Base-by-base conservation (phyloP, 2,329 filamentous ascomycete genomes). In the Colletotrichum limetticola region DNA sequence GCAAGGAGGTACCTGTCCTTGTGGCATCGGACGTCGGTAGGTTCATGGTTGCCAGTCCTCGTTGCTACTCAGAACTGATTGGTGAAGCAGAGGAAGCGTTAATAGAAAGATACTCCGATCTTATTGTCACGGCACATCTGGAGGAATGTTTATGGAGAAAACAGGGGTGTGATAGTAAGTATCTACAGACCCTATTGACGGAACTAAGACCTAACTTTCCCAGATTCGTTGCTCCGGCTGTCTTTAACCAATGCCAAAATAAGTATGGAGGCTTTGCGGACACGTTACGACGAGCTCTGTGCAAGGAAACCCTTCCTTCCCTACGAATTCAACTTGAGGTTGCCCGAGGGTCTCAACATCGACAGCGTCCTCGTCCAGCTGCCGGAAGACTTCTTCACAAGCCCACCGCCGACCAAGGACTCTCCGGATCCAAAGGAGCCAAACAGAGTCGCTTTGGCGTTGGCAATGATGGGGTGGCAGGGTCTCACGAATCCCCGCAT, bases 131-230 rank as follows among this genome's bases (percentile, higher is more conserved):
- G 28, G 93, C 92, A 2, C 96, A 99, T 80, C 89, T 91, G 32
- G 92, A 95, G 65, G 91, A 91, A 74, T 99, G 96, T 79, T 86
- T 97, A 22, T 99, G 96, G 97, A 90, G 91, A 77, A 93, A 91
- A 80, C 91, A 91, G 72, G 95, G 95, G n/a, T 98, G 95, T 80
- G 95, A 97, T 82, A 91, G 93, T 94, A 85, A 74, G 64, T 37
- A 19, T 53, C 19, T 4, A 12, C 24, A 49, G 14, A n/a, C 16
- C 11, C 26, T 53, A 11, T 5, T n/a, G 11, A 19, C 42, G 30
- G 35, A 14, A 2, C 28, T 14, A 14, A 24, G 30, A n/a, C n/a
- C 66, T 78, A 28, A 77, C 74, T 19, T 63, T 77, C 22, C 5
- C 61, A 91, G 90, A 91, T 78, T 85, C 87, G 6, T 84, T 92